Evolutionary conservation across 2,329 filamentous ascomycete species (phyloP), one percentile per base, ranked within the genome.

Genomic region (Penicillium palitans): DNA sequence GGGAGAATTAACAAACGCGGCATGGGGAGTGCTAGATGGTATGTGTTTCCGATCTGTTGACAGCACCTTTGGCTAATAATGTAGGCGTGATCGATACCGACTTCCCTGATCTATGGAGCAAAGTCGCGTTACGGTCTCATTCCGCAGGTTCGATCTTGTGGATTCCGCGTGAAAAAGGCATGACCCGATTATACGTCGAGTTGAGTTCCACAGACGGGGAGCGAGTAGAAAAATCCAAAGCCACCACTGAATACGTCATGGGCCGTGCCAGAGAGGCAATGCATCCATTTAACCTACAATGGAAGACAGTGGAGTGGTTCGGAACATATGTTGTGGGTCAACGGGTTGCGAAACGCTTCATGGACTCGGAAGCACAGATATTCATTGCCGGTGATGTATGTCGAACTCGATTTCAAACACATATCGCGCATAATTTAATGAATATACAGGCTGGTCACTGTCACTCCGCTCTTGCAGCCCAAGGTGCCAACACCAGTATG

Each of bases 101-200:
- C 69, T 90, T 91, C 65, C 88, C 88, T 1, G 88, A 90, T 66
- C 83, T 90, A 49, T 90, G 87, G 87, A 88, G 85, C 71, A 90
- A 90, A 75, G 87, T 87, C 0, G 82, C 89, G 0, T 81, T 90
- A 8, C 87, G 87, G 63, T 87, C 85, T 2, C 84, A 90, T 60
- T 80, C 84, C 58, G 80, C 85, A 45, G 88, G 88, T 3, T 89
- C 87, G 0, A 85, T 90, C 46, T 79, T 91, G n/a, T 88, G 89
- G 71, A 87, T 90, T 53, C 89, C 89, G 5, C 83, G 88, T 40
- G 88, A 91, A 72, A 80, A 87, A 42, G 88, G 89, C 67, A 85
- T 90, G 82, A 90, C 88, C 0, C 83, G 88, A 46, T 79, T 83
- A 4, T 83, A 83, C 57, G 80, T 83, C 40, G 80, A 76, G 55